Conservation (phyloP, 1,284 basidiomycete genomes). For the Rhizoctonia solani region DNA sequence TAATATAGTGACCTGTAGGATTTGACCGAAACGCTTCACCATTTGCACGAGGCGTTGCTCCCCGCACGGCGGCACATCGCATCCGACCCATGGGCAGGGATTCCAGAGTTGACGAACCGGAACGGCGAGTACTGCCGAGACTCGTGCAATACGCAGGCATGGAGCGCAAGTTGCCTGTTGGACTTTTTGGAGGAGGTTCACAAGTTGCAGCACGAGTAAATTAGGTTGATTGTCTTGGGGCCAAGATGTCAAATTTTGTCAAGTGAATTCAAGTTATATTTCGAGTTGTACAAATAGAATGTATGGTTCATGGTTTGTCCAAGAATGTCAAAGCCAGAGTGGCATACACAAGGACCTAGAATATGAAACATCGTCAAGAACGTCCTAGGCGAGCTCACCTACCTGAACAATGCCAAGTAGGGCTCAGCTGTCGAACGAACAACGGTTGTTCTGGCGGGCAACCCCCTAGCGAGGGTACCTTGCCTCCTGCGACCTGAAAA, state of each 20-base stretch:
- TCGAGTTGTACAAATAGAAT: conserved; percentile 17
- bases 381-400: background rate
- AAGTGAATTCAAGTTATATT: conserved; percentile 13
- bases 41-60: conserved; percentile 74
- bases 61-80: conserved; percentile 72
- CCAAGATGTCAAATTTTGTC: background rate
- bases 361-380: conserved; percentile 26
- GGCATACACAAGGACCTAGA: conserved; percentile 36
- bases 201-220: conserved; percentile 33
- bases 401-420: conserved; percentile 4
- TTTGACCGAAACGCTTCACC: conserved; percentile 71
- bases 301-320: conserved; percentile 36
- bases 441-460: conserved; percentile 23
- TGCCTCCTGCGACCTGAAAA: conserved; percentile 35
- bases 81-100: conserved; percentile 83
- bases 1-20: conserved; percentile 54
- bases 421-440: background rate
- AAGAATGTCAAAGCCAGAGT: conserved; percentile 35
- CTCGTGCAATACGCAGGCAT: conserved; percentile 90
- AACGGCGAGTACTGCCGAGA: conserved; percentile 81
- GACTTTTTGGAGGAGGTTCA: conserved; percentile 83
- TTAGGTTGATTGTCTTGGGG: too few species aligned
- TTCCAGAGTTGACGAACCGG: conserved; percentile 89
- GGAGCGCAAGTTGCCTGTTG: conserved; percentile 86
- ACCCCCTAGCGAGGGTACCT: conserved; percentile 24